A percentile compares a stretch with the other conserved stretches of the same genome.
These are phyloP conservation scores for Heterobasidion parviporum DNA, from an alignment of 1,284 basidiomycete species.

Conservation along the genomic window DNA sequence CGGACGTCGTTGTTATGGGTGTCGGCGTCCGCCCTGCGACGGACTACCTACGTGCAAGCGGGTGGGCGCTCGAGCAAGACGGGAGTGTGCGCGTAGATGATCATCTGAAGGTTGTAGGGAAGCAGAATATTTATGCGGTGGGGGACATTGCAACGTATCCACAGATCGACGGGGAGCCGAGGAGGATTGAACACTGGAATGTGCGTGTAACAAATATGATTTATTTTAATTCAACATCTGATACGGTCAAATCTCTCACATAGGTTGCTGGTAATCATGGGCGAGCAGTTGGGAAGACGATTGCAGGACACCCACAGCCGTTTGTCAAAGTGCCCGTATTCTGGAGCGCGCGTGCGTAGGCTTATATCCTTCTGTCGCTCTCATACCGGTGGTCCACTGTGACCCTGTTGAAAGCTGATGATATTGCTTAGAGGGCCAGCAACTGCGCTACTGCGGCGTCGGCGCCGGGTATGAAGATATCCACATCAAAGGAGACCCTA, in stretches of 20 bases:
- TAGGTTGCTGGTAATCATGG: conserved; percentile 84
- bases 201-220: conserved; percentile 29
- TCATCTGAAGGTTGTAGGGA: conserved; percentile 59
- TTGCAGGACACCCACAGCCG: conserved; percentile 54
- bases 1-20: conserved; percentile 83
- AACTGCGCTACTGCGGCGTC: conserved; percentile 77
- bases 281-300: conserved; percentile 72
- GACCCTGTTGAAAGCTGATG: not conserved
- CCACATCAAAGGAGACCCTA: conserved; percentile 69
- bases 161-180: conserved; percentile 45
- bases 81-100: conserved; percentile 81
- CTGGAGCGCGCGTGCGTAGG: conserved; percentile 73
- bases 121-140: conserved; percentile 72
- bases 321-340: conserved; percentile 83
- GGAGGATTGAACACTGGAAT: conserved; percentile 89
- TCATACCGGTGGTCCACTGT: not conserved
- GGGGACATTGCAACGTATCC: conserved; percentile 87
- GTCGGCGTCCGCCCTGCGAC: conserved; percentile 88
- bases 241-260: conserved; percentile 11
- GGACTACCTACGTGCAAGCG: conserved; percentile 66
- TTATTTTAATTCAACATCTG: not conserved
- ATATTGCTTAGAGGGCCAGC: conserved; percentile 50
- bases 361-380: not conserved
- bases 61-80: conserved; percentile 61
- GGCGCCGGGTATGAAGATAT: conserved; percentile 66